Evolutionary conservation across 2,329 filamentous ascomycete genomes (phyloP).

Genomic region (Rhinocladiella similis): DNA sequence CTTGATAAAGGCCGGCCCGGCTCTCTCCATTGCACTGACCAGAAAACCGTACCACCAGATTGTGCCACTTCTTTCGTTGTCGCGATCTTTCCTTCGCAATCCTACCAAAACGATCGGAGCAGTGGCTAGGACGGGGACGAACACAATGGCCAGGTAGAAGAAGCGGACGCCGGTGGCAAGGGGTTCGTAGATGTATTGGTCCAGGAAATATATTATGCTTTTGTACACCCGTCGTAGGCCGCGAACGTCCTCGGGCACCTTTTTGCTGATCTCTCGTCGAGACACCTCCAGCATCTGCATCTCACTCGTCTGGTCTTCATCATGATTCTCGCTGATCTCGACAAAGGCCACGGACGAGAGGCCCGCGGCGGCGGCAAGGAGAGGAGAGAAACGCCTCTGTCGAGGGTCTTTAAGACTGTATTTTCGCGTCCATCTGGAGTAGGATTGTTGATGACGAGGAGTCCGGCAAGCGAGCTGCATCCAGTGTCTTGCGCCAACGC

Average conservation of each 20-base stretch:
- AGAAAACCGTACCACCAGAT: conserved; percentile 94
- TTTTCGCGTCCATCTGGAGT: conserved; percentile 25
- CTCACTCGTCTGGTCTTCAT: conserved; percentile 68
- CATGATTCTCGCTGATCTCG: conserved; percentile 52
- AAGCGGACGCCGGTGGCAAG: conserved; percentile 86
- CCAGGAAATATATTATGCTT: conserved; percentile 65
- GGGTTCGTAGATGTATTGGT: conserved; percentile 66
- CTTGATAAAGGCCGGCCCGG: conserved; percentile 97
- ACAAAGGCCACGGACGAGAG: conserved; percentile 62
- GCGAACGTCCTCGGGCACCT: conserved; percentile 61
- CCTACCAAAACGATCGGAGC: conserved; percentile 84
- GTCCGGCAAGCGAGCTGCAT: conserved; percentile 28
- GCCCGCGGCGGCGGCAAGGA: conserved; percentile 45
- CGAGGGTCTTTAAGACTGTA: conserved; percentile 30
- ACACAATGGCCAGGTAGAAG: conserved; percentile 80
- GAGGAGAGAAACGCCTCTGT: conserved; percentile 28
- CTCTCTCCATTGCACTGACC: conserved; percentile 84
- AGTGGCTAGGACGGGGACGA: conserved; percentile 81
- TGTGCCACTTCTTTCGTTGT: conserved; percentile 77
- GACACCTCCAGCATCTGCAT: conserved; percentile 84
- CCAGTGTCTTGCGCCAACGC: conserved; percentile 46
- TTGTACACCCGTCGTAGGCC: conserved; percentile 61
- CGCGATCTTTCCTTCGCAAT: conserved; percentile 58
- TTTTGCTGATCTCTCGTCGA: conserved; percentile 71
- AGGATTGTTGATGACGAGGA: conserved; percentile 29